Evolutionary conservation across 2,329 filamentous ascomycete genomes (phyloP).

Genomic region (Paecilomyces variotii): DNA sequence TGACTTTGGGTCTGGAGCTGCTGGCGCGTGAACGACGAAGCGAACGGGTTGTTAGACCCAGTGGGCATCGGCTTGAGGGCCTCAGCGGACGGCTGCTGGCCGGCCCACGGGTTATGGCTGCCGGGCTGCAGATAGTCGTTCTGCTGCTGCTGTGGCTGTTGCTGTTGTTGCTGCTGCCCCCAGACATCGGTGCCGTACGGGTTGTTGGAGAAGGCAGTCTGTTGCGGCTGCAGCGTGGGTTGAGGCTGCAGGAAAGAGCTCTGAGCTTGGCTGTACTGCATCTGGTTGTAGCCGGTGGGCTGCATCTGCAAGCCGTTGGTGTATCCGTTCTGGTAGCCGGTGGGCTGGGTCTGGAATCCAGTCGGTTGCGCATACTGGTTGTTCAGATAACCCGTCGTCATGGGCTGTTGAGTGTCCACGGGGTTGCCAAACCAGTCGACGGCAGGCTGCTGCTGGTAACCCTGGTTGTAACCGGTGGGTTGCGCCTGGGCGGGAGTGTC

Average conservation of each 20-base stretch:
- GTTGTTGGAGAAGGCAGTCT: slow-evolving; percentile 50
- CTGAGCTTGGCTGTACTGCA: slow-evolving; percentile 33
- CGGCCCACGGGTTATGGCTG: slow-evolving; percentile 91
- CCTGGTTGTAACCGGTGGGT: slow-evolving; percentile 87
- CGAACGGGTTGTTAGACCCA: slow-evolving; percentile 97
- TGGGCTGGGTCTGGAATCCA: slow-evolving; percentile 55
- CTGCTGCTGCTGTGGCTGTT: slow-evolving; percentile 39
- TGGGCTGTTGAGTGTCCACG: slow-evolving; percentile 66
- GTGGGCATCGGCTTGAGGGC: slow-evolving; percentile 74
- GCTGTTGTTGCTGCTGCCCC: slow-evolving; percentile 40
- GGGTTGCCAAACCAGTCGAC: slow-evolving; percentile 98
- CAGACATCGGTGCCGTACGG: slow-evolving; percentile 48
- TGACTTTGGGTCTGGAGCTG: slow-evolving; percentile 45
- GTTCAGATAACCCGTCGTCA: slow-evolving; percentile 60
- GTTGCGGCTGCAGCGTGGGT: slow-evolving; percentile 49
- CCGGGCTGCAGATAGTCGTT: slow-evolving; percentile 63
- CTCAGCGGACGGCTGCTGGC: slow-evolving; percentile 47
- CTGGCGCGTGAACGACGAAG: slow-evolving; percentile 56
- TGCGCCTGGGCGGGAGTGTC: slow-evolving; percentile 65
- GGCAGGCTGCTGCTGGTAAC: slow-evolving; percentile 91
- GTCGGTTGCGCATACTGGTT: slow-evolving; percentile 69
- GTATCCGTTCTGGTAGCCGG: slow-evolving; percentile 63
- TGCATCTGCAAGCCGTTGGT: slow-evolving; percentile 61
- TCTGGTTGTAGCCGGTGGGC: slow-evolving; percentile 60
- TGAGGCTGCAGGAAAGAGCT: slow-evolving; percentile 43